phyloP scores from a whole-genome alignment of 140 eudicot genomes.

The Stevia rebaudiana region DNA sequence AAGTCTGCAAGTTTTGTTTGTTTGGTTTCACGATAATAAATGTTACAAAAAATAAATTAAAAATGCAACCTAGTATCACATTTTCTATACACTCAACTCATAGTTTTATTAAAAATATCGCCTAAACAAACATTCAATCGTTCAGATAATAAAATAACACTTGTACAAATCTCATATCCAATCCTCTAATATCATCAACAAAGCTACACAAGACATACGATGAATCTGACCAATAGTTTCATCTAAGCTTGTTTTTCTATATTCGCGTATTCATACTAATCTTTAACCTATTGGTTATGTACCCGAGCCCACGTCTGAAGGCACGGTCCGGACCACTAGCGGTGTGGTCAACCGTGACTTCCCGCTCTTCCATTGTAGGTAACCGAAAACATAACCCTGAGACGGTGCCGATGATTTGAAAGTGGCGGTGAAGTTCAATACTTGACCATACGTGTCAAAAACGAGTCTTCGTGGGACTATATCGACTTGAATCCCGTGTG shows the following conservation, averaged over 20 bases:
- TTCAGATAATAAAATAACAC: neutral
- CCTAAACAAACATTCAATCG: neutral
- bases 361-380: slow-evolving; percentile 60
- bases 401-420: slow-evolving; percentile 54
- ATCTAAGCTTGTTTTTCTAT: slow-evolving; percentile 3
- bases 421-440: slow-evolving; percentile 48
- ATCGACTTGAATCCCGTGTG: slow-evolving; percentile 55
- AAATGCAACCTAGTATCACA: neutral
- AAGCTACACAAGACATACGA: slow-evolving; percentile 21
- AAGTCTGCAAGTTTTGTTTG: no score
- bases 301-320: slow-evolving; percentile 33
- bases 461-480: slow-evolving; percentile 49
- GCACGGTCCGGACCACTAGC: slow-evolving; percentile 48
- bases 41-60: neutral
- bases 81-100: neutral
- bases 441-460: slow-evolving; percentile 47
- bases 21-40: no score
- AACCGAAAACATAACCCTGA: slow-evolving; percentile 65
- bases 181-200: slow-evolving; percentile 9
- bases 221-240: slow-evolving; percentile 5
- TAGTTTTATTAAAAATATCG: neutral
- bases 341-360: slow-evolving; percentile 50
- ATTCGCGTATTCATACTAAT: neutral
- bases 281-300: slow-evolving; percentile 13
- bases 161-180: slow-evolving; percentile 9